Base-by-base conservation (phyloP, 495 filamentous ascomycete genomes). In the Evansstolkia leycettana region DNA sequence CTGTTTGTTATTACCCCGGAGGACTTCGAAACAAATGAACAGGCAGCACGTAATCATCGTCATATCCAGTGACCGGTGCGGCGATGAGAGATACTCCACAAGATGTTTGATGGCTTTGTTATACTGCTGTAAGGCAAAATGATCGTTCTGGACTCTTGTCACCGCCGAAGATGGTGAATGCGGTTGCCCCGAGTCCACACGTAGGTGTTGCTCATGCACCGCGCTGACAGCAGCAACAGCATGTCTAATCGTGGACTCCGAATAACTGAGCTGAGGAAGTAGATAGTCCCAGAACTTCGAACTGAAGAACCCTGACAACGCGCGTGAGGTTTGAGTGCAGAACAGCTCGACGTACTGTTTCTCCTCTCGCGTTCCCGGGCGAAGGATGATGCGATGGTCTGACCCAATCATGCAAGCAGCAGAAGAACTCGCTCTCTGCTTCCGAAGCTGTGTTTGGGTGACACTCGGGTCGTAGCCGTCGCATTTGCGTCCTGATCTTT, bases 201-300 rank as follows among this genome's bases (percentile, higher is more conserved):
- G 28, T 17, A 5, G 28, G 19, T 2, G 7, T 25, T 19, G 15
- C 37, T 10, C 41, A 40, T 80, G 76, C 27, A 76, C 50, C 0
- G 73, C 72, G 33, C 75, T 72, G n/a, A 82, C 57, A 11, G 76
- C 77, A 7, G 78, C 64, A 2, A 78, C 68, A 4, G 77, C 75
- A 55, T 82, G 76, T 15, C 72, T 64, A 34, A 82, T 70, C 0
- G 71, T 60, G 5, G 75, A 55, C 41, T 76, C 65, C 5, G 61
- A 61, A 40, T 77, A 66, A 27, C 69, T 73, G 39, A 72, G 68
- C 43, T 75, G 72, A 16, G 76, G 52, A 2, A 80, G 41, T 1
- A 57, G 40, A 51, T 18, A 54, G 51, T 10, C 63, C 77, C 75
- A 81, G 35, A 80, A 72, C 3, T 66, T 65, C 2, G 69, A 75